Conservation (phyloP, 1,284 basidiomycete species). For the Microbotryum violaceum region DNA sequence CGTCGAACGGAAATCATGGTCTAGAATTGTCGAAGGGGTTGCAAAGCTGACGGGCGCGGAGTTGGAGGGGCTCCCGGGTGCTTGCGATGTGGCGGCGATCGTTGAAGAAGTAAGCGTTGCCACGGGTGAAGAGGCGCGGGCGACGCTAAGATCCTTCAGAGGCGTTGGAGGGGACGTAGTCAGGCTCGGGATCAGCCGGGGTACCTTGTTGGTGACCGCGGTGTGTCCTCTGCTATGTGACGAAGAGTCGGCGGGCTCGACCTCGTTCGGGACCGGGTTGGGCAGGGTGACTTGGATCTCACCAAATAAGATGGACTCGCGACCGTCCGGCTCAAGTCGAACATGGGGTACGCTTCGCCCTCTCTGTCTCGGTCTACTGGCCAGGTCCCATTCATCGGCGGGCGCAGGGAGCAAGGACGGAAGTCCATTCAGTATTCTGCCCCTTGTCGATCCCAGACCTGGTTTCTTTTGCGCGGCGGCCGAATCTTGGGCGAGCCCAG, state of each 20-base stretch:
- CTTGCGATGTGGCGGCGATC: too few relatives aligned
- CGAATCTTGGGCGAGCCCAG: not conserved
- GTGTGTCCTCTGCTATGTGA: not conserved
- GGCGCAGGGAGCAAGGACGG: not conserved
- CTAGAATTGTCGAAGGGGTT: too few relatives aligned
- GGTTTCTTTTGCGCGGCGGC: not conserved
- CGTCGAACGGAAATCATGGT: too few relatives aligned
- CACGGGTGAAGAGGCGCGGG: too few relatives aligned
- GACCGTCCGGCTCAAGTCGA: conserved; percentile 26
- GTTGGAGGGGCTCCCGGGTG: too few relatives aligned
- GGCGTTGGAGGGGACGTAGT: conserved; percentile 26
- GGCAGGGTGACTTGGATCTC: conserved; percentile 29
- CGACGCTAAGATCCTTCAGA: not conserved
- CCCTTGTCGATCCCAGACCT: not conserved
- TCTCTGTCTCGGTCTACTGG: conserved; percentile 2
- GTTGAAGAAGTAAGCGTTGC: too few relatives aligned
- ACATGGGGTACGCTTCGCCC: conserved; percentile 28
- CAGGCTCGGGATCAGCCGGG: conserved; percentile 7
- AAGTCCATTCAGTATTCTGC: too few relatives aligned
- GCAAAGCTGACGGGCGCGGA: too few relatives aligned
- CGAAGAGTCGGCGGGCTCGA: not conserved
- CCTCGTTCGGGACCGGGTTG: not conserved
- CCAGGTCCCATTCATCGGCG: conserved; percentile 1
- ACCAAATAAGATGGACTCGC: conserved; percentile 29
- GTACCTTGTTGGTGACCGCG: not conserved